Conservation (phyloP, 2,329 filamentous ascomycete genomes). For the Neocatenulostroma microsporum region DNA sequence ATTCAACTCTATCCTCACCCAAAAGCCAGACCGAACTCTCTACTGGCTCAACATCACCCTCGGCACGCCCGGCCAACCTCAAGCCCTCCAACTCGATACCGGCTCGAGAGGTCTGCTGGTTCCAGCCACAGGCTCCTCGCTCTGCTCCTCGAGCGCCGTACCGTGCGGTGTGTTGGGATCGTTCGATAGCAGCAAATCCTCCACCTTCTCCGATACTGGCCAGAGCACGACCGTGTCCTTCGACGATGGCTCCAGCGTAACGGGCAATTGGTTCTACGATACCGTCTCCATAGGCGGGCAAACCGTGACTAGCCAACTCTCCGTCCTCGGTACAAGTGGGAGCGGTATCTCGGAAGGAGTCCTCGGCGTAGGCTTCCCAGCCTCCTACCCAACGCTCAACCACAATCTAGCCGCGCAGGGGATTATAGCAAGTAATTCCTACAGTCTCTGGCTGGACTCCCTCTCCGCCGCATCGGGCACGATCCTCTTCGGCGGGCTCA, state of each 20-base stretch:
- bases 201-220: conserved; percentile 5
- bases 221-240: conserved; percentile 2
- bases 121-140: conserved; percentile 4
- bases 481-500: conserved; percentile 23
- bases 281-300: conserved; percentile 3
- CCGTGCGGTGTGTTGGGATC: conserved; percentile 6
- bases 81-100: conserved; percentile 8
- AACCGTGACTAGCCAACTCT: conserved; percentile 3
- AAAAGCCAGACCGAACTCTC: conserved; percentile 3
- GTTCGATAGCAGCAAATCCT: conserved; percentile 3
- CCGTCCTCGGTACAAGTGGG: conserved; percentile 5
- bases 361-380: conserved; percentile 8
- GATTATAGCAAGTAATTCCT: conserved; percentile 8
- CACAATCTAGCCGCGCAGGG: conserved; percentile 10
- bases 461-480: conserved; percentile 12
- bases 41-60: conserved; percentile 8
- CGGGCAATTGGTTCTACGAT: conserved; percentile 7
- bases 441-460: conserved; percentile 11
- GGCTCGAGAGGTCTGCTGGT: conserved; percentile 5
- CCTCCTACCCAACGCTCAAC: conserved; percentile 8
- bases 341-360: conserved; percentile 6
- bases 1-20: conserved; percentile 2
- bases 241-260: conserved; percentile 6
- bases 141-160: conserved; percentile 3
- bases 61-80: conserved; percentile 7